Base-by-base conservation (phyloP, 345 rosid species). In the Hibiscus trionum region DNA sequence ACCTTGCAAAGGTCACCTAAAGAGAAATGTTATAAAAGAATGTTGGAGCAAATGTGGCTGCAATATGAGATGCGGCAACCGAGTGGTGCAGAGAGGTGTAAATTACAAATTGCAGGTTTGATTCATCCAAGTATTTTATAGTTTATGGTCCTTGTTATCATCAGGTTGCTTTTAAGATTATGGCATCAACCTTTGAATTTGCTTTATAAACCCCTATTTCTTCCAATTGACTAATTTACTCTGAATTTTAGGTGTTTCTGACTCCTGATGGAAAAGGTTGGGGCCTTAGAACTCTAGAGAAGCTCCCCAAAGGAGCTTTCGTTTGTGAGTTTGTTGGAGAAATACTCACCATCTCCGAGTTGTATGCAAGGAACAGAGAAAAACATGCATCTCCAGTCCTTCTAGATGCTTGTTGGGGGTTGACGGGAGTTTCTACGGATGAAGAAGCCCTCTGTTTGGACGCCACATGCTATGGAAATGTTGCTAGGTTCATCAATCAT, bases 1-100 rank as follows among this genome's bases (percentile, higher is more conserved):
- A 73, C 84, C 88, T 19, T 95, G 99, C 82, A 90, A 92, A 76
- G 97, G 99, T 49, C 98, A 95, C 77, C 57, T 89, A 71, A 81
- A 85, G 85, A 92, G 96, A 81, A 88, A 78, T 72, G 80, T 78
- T 61, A 90, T 90, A 59, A 87, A 85, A 79, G 98, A 95, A 73
- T 95, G 99, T 60, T 95, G 99, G 97, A 83, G 76, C 69, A 92
- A 83, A 78, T 95, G 99, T 82, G 91, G 97, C 53, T 95, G 99
- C 76, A 76, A 75, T 72, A 85, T 77, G 73, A 84, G 60, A 37
- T 95, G 99, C 79, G 94, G 96, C 73, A 95, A 95, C 76, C 86
- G 98, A 63, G 90, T 95, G 27, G 88, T 92, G 76, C 99, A 95
- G 82, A 90, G 89, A 62, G 97, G 98, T 69, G 80, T 92, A 75